Conservation (phyloP, 495 filamentous ascomycete genomes). For the Neurospora sp. region DNA sequence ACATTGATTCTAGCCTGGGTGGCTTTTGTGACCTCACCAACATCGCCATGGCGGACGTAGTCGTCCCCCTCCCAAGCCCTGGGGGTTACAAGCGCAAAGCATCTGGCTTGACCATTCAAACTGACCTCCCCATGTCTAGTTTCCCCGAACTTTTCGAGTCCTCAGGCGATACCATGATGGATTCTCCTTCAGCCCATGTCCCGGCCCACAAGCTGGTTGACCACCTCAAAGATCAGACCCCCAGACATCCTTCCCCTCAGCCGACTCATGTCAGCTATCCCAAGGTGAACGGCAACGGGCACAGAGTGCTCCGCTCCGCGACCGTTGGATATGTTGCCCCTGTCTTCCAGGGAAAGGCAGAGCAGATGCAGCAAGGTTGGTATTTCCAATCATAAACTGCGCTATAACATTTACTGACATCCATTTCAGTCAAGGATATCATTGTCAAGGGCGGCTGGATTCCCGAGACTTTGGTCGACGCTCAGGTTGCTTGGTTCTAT, state of each 20-base stretch:
- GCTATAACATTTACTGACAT: conserved; percentile 11
- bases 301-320: conserved; percentile 68
- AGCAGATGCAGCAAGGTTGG: conserved; percentile 86
- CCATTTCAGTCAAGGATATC: conserved; percentile 26
- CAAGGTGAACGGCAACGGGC: conserved; percentile 44
- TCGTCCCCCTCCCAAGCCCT: conserved; percentile 6
- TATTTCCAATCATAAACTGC: background rate
- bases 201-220: conserved; percentile 26
- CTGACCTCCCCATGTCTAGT: conserved; percentile 32
- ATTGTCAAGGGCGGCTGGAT: conserved; percentile 59
- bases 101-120: conserved; percentile 31
- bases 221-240: conserved; percentile 18
- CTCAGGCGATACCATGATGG: conserved; percentile 24
- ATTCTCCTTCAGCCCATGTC: conserved; percentile 10
- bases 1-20: background rate
- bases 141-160: conserved; percentile 33
- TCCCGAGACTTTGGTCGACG: conserved; percentile 68
- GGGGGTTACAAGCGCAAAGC: conserved; percentile 15
- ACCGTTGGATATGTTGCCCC: conserved; percentile 95
- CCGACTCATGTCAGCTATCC: conserved; percentile 83
- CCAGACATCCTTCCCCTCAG: conserved; percentile 69
- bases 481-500: conserved; percentile 93
- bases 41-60: conserved; percentile 17
- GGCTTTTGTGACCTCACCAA: background rate
- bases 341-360: conserved; percentile 85